phyloP scores from a whole-genome alignment of 2,329 filamentous ascomycete genomes.

The Macrophomina pseudophaseolina region DNA sequence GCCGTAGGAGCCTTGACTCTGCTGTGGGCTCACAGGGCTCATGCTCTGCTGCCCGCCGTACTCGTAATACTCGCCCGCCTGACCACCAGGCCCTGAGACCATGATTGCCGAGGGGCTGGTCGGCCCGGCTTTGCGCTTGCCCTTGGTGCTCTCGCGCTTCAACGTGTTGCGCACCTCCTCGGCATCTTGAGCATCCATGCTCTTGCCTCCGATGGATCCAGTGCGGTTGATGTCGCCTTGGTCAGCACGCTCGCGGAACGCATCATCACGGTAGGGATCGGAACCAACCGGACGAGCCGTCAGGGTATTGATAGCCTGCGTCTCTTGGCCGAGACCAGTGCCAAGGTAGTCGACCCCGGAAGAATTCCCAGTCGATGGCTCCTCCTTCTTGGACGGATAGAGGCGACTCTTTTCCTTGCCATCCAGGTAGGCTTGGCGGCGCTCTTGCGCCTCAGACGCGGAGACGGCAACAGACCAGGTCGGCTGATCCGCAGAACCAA shows the following conservation, averaged over 20 bases:
- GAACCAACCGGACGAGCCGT: slow-evolving; percentile 48
- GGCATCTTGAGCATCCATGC: slow-evolving; percentile 48
- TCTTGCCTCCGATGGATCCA: slow-evolving; percentile 43
- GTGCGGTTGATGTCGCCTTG: slow-evolving; percentile 32
- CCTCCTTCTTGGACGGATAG: slow-evolving; percentile 56
- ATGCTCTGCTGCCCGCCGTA: slow-evolving; percentile 13
- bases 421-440: slow-evolving; percentile 34
- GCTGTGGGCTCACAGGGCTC: slow-evolving; percentile 19
- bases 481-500: slow-evolving; percentile 71
- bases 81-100: background rate
- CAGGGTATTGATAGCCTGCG: slow-evolving; percentile 50
- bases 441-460: slow-evolving; percentile 17
- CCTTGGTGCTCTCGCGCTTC: slow-evolving; percentile 50
- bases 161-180: slow-evolving; percentile 55
- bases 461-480: slow-evolving; percentile 78
- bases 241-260: slow-evolving; percentile 19
- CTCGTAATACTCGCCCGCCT: slow-evolving; percentile 6
- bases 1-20: slow-evolving; percentile 16
- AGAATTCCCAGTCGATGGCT: slow-evolving; percentile 33
- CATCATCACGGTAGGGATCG: slow-evolving; percentile 51
- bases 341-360: slow-evolving; percentile 43
- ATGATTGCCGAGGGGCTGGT: slow-evolving; percentile 18
- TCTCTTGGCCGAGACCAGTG: slow-evolving; percentile 37
- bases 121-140: slow-evolving; percentile 45
- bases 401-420: slow-evolving; percentile 69